Conservation (phyloP, 306 rosid species). For the Begonia masoniana region DNA sequence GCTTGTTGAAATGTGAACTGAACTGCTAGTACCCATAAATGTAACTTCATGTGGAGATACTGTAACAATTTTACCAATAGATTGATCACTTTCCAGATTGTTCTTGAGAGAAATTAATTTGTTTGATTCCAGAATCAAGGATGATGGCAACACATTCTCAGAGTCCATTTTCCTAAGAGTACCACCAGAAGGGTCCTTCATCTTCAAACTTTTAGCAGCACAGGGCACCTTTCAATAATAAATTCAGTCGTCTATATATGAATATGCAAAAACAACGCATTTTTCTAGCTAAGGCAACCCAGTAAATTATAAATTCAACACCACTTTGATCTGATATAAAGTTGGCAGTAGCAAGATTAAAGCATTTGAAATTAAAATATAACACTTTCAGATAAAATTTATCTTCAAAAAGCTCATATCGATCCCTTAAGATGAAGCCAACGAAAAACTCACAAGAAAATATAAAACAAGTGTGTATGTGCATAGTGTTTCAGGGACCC, state of each 20-base stretch:
- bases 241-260: not conserved
- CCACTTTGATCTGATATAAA: not conserved
- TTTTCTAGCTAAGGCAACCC: not conserved
- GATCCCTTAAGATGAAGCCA: too few relatives aligned
- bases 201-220: not conserved
- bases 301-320: too few relatives aligned
- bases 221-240: not conserved
- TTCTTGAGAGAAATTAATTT: not conserved
- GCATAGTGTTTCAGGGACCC: too few relatives aligned
- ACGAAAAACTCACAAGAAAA: too few relatives aligned
- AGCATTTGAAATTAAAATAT: not conserved
- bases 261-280: not conserved
- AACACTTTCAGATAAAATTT: not conserved
- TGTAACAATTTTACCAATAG: not conserved
- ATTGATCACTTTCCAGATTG: not conserved
- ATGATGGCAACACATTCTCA: not conserved
- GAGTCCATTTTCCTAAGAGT: not conserved
- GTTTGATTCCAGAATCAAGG: not conserved
- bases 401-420: not conserved
- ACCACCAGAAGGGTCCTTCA: not conserved
- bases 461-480: too few relatives aligned
- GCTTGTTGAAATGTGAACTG: slow-evolving; percentile 11
- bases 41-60: not conserved
- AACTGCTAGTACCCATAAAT: not conserved
- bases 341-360: not conserved